Evolutionary conservation across 2,329 filamentous ascomycete genomes (phyloP).

Genomic region (Colletotrichum salicis): DNA sequence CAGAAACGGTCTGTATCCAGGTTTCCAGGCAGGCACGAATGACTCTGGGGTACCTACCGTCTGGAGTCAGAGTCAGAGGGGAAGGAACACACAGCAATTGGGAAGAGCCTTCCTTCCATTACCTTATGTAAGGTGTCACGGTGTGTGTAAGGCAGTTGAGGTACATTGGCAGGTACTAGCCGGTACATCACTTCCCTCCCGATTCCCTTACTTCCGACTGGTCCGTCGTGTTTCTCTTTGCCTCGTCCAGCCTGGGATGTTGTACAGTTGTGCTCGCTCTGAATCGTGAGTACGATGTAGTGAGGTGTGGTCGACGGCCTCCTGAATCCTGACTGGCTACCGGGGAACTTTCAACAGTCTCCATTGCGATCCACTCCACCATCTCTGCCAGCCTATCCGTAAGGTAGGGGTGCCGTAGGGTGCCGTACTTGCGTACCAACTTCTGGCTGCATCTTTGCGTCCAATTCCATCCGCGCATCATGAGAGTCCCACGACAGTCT

Average conservation of each 20-base stretch:
- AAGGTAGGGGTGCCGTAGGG: no score
- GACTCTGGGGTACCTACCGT: no score
- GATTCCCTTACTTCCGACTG: background rate
- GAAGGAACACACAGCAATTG: no score
- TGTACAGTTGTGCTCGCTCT: background rate
- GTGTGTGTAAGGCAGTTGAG: background rate
- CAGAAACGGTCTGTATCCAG: background rate
- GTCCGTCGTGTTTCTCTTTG: background rate
- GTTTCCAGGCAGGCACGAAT: background rate
- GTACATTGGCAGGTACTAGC: background rate
- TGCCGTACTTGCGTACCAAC: background rate
- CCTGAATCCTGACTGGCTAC: constrained; percentile 17
- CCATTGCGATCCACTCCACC: constrained; percentile 21
- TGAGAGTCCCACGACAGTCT: background rate
- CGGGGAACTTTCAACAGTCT: constrained; percentile 10
- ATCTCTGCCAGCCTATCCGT: constrained; percentile 6
- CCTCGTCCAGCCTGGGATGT: background rate
- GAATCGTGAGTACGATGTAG: background rate
- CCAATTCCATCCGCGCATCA: background rate
- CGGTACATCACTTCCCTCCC: background rate
- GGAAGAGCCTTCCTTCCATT: no score
- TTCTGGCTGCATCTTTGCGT: constrained; percentile 2
- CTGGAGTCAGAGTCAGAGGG: no score
- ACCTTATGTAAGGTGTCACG: background rate
- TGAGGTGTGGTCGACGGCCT: background rate